Evolutionary conservation across 371 early-diverging fungal genomes (phyloP).

Genomic region (Entomophthora muscae): DNA sequence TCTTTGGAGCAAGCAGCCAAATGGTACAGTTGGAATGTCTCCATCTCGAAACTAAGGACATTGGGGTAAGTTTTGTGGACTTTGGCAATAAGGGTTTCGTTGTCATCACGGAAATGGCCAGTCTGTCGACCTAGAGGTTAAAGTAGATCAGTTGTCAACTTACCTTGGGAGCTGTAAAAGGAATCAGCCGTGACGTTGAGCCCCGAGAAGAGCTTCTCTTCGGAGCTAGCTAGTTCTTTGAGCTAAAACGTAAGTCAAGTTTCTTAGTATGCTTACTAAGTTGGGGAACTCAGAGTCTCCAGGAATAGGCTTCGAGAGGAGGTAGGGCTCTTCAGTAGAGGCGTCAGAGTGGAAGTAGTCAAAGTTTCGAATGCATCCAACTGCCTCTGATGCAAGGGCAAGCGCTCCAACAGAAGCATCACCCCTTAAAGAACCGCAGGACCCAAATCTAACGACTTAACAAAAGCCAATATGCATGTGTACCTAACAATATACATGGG

Average conservation of each 20-base stretch:
- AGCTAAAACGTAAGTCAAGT: no score
- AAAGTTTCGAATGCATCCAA: slow-evolving; percentile 56
- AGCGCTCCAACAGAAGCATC: slow-evolving; percentile 46
- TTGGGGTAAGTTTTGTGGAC: slow-evolving; percentile 26
- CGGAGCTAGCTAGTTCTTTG: slow-evolving; percentile 15
- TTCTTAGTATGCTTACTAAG: slow-evolving; percentile 15
- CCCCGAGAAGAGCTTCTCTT: slow-evolving; percentile 45
- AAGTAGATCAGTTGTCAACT: background rate
- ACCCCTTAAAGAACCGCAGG: slow-evolving; percentile 63
- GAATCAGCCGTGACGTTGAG: slow-evolving; percentile 73
- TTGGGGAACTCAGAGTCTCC: slow-evolving; percentile 40
- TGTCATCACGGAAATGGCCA: slow-evolving; percentile 60
- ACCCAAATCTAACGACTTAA: slow-evolving; percentile 35
- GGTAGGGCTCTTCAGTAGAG: slow-evolving; percentile 30
- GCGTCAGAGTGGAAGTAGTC: slow-evolving; percentile 39
- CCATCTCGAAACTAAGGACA: slow-evolving; percentile 77
- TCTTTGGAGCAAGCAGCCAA: slow-evolving; percentile 30
- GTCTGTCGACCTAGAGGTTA: slow-evolving; percentile 31
- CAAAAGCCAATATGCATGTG: no score
- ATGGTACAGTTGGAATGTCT: slow-evolving; percentile 71
- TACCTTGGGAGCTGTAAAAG: slow-evolving; percentile 77
- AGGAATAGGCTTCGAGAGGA: slow-evolving; percentile 33
- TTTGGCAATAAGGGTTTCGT: slow-evolving; percentile 34
- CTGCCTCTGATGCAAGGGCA: slow-evolving; percentile 51
- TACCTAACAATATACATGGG: slow-evolving; percentile 57